Base-by-base conservation (phyloP, 2,329 filamentous ascomycete genomes). In the Calonectria pteridis region DNA sequence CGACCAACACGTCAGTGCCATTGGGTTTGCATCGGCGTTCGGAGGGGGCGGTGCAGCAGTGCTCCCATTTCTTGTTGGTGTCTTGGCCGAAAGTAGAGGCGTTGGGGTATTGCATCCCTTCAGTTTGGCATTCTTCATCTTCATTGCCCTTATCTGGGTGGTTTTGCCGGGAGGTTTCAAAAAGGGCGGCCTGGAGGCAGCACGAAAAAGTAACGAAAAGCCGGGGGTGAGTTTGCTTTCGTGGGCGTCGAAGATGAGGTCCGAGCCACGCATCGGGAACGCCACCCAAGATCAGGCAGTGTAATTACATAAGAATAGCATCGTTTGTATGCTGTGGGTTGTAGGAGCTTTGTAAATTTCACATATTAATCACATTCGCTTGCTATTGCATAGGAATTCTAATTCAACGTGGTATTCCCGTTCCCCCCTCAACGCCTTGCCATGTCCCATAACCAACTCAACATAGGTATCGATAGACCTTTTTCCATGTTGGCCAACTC, bases 401-500 rank as follows among this genome's bases (percentile, higher is more conserved):
- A 40, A 46, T 23, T 14, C 13, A 40, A 16, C 3, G 28, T 26
- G 7, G 7, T 18, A 35, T 7, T 26, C 35, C 35, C 23, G 4
- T 28, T 40, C 23, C 16, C 13, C 55, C 18, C 35, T 9, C 20
- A 62, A 62, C 55, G 55, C 55, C 55, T 23, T 46, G 55, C 3
- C 23, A 40, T 59, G 26, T 37, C 35, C 35, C 55, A 59, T 59
- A 62, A 18, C 16, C 33, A 62, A 40, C 23, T 40, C 33, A 96
- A 79, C 94, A 96, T 75, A 96, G 85, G 73, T 91, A 89, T 80
- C 93, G 93, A 81, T 95, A 96, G 18, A 89, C 75, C 80, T 88
- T 93, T 87, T 96, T 97, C 94, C 94, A 96, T 71, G 80, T 84
- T 0, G 94, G 94, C 94, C 94, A 96, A 6, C 84, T 82, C 28